These are phyloP conservation scores for Hyaloscypha variabilis DNA, from an alignment of 495 filamentous ascomycete species.

Conservation along the genomic window DNA sequence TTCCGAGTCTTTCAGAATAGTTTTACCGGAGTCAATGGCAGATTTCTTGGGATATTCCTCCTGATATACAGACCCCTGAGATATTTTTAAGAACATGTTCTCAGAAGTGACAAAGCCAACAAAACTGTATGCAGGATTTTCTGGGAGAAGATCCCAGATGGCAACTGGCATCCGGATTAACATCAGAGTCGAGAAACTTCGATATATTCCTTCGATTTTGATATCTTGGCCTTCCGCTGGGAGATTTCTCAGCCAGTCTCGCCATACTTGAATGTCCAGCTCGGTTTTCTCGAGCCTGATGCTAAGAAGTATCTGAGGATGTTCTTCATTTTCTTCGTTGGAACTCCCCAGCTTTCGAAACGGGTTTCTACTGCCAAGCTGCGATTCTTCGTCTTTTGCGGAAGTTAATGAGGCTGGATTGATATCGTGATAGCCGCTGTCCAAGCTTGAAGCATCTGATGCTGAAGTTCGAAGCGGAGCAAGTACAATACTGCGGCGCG, in stretches of 20 bases:
- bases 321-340: not conserved
- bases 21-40: too few relatives aligned
- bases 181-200: constrained; percentile 4
- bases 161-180: constrained; percentile 7
- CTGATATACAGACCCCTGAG: too few relatives aligned
- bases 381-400: too few relatives aligned
- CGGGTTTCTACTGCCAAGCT: too few relatives aligned
- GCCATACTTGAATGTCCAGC: not conserved
- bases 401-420: too few relatives aligned
- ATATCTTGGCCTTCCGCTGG: constrained; percentile 5
- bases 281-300: not conserved
- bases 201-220: constrained; percentile 12
- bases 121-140: constrained; percentile 11
- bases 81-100: too few relatives aligned
- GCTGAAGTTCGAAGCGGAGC: too few relatives aligned
- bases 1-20: too few relatives aligned
- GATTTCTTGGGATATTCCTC: too few relatives aligned
- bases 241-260: not conserved
- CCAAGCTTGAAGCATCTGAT: too few relatives aligned
- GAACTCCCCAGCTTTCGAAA: too few relatives aligned
- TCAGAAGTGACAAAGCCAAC: constrained; percentile 15
- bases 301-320: constrained; percentile 6
- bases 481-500: constrained; percentile 9
- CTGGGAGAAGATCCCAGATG: constrained; percentile 8
- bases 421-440: too few relatives aligned